Base-by-base conservation (phyloP, 495 filamentous ascomycete genomes). In the Penicillium atrosanguineum region DNA sequence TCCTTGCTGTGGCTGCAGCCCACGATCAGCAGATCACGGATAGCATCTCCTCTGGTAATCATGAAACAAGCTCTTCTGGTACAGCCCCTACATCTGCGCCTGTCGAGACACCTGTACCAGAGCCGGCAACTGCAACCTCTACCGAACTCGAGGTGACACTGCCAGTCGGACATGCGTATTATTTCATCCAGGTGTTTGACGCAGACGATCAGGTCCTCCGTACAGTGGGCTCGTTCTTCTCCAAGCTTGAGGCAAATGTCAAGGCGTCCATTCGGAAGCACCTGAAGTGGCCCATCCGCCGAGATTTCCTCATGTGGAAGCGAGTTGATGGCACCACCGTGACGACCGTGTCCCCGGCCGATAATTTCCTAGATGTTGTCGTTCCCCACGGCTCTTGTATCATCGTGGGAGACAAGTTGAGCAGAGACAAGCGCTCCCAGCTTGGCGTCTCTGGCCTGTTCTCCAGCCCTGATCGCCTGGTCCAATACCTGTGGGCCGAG, bases 151-250 rank as follows among this genome's bases (percentile, higher is more conserved):
- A 59, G 12, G 57, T 65, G 4, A 46, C 54, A 3, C 36, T 68
- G 23, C 71, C 70, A 12, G 65, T 74, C 18, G 67, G 67, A 1
- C 69, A 77, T 44, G 64, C 71, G 5, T 81, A 79, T 46, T 77
- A 78, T 52, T 79, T 79, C 52, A 72, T 78, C 44, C 78, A 79
- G 61, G 52, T 74, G 21, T 83, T 83, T 44, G 79, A 80, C 50
- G 64, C 64, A 28, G 74, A 81, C 19, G 66, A 61, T n/a, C 78
- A 75, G 54, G 62, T 59, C 1, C 62, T 77, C 3, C 65, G 62
- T 19, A 83, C 81, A 2, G 79, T 87, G 19, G 89, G 72, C 19
- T 73, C 70, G 7, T 75, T 76, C 58, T 69, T 79, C 43, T 79
- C 70, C 7, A 69, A 71, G 39, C 60, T 67, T 11, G 71, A 71